Conservation (phyloP, 2,329 filamentous ascomycete species). For the Ceratocystiopsis brevicomis region DNA sequence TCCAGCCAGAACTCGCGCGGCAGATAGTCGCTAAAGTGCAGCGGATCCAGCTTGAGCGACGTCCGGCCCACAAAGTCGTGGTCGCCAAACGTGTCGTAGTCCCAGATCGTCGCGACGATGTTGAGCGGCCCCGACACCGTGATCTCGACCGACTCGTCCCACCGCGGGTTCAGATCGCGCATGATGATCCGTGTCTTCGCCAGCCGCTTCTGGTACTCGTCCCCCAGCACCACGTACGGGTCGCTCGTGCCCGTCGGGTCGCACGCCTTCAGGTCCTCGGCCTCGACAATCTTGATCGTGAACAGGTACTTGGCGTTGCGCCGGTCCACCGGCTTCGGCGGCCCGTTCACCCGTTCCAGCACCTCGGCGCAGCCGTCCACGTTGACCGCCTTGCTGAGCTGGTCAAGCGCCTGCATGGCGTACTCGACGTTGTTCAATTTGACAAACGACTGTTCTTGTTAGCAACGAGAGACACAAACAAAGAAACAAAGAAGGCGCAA, state of each 20-base stretch:
- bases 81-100: slow-evolving; percentile 91
- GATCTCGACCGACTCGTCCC: slow-evolving; percentile 95
- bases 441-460: slow-evolving; percentile 60
- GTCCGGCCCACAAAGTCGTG: slow-evolving; percentile 94
- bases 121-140: slow-evolving; percentile 82
- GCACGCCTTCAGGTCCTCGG: slow-evolving; percentile 93
- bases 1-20: slow-evolving; percentile 96
- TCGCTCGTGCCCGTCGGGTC: slow-evolving; percentile 88
- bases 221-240: slow-evolving; percentile 88
- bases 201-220: slow-evolving; percentile 93
- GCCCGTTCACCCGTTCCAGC: slow-evolving; percentile 54
- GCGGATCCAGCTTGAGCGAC: slow-evolving; percentile 94
- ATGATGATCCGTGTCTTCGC: slow-evolving; percentile 89
- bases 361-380: slow-evolving; percentile 78
- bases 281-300: slow-evolving; percentile 96
- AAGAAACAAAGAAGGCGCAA: neutral
- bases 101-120: slow-evolving; percentile 93
- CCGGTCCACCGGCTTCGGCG: slow-evolving; percentile 40
- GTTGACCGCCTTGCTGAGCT: slow-evolving; percentile 73
- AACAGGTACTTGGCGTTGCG: slow-evolving; percentile 84
- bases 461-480: too few species aligned
- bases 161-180: slow-evolving; percentile 76
- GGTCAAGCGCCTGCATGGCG: slow-evolving; percentile 79
- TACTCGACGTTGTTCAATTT: slow-evolving; percentile 97
- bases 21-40: slow-evolving; percentile 89